Evolutionary conservation across 768 basidiomycete genomes (phyloP).

Genomic region (Tricholoma terreum): DNA sequence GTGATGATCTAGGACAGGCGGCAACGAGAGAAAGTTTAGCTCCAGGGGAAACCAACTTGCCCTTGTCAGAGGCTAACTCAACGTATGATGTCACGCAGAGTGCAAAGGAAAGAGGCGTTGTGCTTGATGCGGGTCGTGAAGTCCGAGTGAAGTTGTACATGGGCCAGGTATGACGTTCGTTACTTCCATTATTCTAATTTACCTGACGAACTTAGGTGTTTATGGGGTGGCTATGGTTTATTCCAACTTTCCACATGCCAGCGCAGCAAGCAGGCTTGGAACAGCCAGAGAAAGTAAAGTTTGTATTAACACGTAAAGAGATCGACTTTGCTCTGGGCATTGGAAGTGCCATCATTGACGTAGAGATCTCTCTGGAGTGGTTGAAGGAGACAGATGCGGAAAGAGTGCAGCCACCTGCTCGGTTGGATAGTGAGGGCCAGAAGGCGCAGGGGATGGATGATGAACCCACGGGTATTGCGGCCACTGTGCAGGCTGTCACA

Average conservation of each 20-base stretch:
- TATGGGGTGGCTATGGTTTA: slow-evolving; percentile 85
- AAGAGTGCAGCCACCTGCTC: slow-evolving; percentile 2
- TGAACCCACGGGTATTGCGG: neutral
- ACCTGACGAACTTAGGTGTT: slow-evolving; percentile 46
- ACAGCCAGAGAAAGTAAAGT: slow-evolving; percentile 20
- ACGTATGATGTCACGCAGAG: slow-evolving; percentile 37
- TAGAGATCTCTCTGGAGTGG: slow-evolving; percentile 63
- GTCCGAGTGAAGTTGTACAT: slow-evolving; percentile 69
- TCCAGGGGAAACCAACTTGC: slow-evolving; percentile 21
- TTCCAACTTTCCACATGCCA: slow-evolving; percentile 79
- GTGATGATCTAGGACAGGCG: slow-evolving; percentile 30
- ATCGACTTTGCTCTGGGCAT: slow-evolving; percentile 78
- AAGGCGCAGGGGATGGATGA: neutral
- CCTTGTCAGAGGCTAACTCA: slow-evolving; percentile 41
- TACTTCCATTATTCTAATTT: neutral
- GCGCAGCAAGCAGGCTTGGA: slow-evolving; percentile 27
- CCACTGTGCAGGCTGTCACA: neutral
- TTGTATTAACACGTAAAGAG: slow-evolving; percentile 57
- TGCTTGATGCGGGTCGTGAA: slow-evolving; percentile 66
- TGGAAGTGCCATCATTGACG: slow-evolving; percentile 62
- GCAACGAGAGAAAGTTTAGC: slow-evolving; percentile 19
- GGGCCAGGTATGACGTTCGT: slow-evolving; percentile 50
- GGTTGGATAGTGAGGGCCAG: neutral
- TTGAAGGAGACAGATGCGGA: slow-evolving; percentile 4
- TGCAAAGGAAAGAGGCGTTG: slow-evolving; percentile 38